A percentile compares a stretch with the other conserved stretches of the same genome.
Conservation (phyloP, 1,139 yeast genomes). For the Blastobotrys persicus region DNA sequence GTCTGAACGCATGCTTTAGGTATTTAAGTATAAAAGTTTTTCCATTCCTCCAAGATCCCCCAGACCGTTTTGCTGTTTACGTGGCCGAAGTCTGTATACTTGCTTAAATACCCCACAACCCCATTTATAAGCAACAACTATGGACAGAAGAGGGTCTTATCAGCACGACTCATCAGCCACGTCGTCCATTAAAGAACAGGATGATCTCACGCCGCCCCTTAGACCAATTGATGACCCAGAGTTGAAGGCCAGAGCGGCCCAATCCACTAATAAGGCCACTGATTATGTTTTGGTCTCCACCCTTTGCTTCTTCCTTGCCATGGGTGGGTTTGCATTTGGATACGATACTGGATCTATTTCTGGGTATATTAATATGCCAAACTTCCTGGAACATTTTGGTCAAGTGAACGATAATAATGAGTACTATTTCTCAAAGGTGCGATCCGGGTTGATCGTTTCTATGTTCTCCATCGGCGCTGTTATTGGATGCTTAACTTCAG, state of each 20-base stretch:
- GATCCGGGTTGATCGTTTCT: slow-evolving; percentile 51
- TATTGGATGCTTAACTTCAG: slow-evolving; percentile 49
- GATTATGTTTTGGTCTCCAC: slow-evolving; percentile 20
- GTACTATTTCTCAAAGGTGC: slow-evolving; percentile 40
- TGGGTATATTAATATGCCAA: slow-evolving; percentile 71
- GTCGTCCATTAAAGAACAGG: slow-evolving; percentile 18
- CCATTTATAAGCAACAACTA: background rate
- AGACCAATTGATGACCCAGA: slow-evolving; percentile 7
- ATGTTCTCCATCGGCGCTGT: slow-evolving; percentile 55
- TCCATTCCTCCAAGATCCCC: background rate
- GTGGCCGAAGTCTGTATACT: background rate
- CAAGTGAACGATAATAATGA: slow-evolving; percentile 24
- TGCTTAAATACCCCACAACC: background rate
- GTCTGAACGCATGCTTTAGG: background rate
- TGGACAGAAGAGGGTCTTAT: slow-evolving; percentile 3
- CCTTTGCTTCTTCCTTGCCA: slow-evolving; percentile 27
- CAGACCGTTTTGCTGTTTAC: background rate
- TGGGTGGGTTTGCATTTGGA: slow-evolving; percentile 46
- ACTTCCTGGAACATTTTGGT: slow-evolving; percentile 56
- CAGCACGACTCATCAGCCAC: slow-evolving; percentile 11
- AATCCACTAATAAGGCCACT: slow-evolving; percentile 5
- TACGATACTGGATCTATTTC: slow-evolving; percentile 60
- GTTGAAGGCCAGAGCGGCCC: slow-evolving; percentile 9
- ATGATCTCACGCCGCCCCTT: background rate
- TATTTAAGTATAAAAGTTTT: background rate